These are phyloP conservation scores for Zygnema circumcarinatum DNA, from an alignment of 139 green algal species.

Conservation along the genomic window DNA sequence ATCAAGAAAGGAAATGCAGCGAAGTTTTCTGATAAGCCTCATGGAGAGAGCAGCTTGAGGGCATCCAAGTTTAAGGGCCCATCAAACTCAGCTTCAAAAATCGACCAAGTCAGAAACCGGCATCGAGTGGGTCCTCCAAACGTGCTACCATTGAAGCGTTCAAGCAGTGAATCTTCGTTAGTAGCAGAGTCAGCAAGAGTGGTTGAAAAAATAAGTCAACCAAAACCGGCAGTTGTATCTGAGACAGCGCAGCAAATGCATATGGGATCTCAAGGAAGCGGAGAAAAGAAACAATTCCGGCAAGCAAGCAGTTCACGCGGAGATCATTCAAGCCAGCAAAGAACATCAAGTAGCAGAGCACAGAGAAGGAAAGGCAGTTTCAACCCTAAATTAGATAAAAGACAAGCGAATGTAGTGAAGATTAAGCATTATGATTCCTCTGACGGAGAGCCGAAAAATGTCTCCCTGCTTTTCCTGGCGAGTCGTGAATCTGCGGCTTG, in stretches of 20 bases:
- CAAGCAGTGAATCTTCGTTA: too few species aligned
- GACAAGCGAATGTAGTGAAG: neutral
- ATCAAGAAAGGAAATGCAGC: too few species aligned
- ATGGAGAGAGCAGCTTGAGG: too few species aligned
- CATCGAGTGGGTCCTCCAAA: too few species aligned
- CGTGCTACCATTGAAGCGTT: too few species aligned
- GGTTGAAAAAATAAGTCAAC: neutral
- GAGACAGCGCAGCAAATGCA: neutral
- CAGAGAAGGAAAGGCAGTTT: conserved; percentile 6
- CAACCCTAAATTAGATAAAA: conserved; percentile 7
- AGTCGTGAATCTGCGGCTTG: too few species aligned
- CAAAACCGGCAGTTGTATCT: neutral
- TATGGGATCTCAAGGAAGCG: neutral
- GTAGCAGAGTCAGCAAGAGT: conserved; percentile 4
- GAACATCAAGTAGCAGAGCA: conserved; percentile 8
- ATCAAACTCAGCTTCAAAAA: too few species aligned
- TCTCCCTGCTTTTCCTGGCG: too few species aligned
- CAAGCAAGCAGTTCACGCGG: neutral
- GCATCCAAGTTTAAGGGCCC: too few species aligned
- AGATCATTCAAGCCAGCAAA: neutral
- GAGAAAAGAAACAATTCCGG: neutral
- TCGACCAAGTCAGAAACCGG: too few species aligned
- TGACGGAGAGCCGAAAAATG: too few species aligned
- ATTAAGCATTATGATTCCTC: neutral
- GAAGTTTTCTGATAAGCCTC: too few species aligned